Percentiles rank a stretch among this genome's conserved stretches.
phyloP scores from a whole-genome alignment of 805 yeast species.

The Metschnikowia orientalis region DNA sequence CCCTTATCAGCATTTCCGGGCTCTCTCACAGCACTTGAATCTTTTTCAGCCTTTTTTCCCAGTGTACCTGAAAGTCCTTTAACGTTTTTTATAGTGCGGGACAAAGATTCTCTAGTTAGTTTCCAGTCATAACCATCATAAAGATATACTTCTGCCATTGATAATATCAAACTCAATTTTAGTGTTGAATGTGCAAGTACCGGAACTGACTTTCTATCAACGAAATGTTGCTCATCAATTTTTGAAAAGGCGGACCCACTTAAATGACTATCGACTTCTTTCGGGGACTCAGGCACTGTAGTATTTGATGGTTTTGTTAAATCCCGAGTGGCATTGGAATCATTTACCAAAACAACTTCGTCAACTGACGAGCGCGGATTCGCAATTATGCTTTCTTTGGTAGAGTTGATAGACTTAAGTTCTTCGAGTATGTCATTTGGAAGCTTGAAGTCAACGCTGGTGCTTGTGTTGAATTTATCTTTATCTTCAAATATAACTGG shows the following conservation, averaged over 20 bases:
- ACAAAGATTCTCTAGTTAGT: conserved; percentile 63
- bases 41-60: neutral
- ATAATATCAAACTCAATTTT: conserved; percentile 29
- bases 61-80: too few relatives aligned
- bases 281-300: too few relatives aligned
- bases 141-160: conserved; percentile 44
- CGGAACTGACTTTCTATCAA: conserved; percentile 1
- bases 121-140: conserved; percentile 95
- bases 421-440: conserved; percentile 35
- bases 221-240: conserved; percentile 15
- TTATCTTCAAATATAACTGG: conserved; percentile 59
- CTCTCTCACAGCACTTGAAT: neutral
- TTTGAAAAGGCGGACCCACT: conserved; percentile 1
- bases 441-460: conserved; percentile 24
- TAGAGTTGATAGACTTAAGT: conserved; percentile 2
- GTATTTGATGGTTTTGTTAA: too few relatives aligned
- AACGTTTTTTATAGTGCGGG: too few relatives aligned
- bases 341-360: too few relatives aligned
- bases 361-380: neutral
- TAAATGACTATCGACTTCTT: conserved; percentile 2
- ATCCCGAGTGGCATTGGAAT: too few relatives aligned
- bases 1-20: conserved; percentile 5
- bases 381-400: neutral
- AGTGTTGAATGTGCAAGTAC: conserved; percentile 20
- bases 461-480: conserved; percentile 48